These are phyloP conservation scores for Jamesozyma rosinii DNA, from an alignment of 805 yeast species.

Conservation along the genomic window DNA sequence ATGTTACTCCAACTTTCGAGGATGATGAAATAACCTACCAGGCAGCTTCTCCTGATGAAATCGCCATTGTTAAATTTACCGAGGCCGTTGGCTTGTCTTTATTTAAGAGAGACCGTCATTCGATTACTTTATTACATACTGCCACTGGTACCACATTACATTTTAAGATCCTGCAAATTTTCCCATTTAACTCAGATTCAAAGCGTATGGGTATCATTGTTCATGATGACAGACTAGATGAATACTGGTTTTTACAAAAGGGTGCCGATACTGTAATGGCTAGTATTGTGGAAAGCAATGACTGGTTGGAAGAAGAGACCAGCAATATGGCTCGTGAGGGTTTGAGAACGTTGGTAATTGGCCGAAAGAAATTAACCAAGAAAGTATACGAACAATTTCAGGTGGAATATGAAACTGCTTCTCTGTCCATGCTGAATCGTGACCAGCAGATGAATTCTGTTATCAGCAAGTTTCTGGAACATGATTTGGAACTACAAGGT, in stretches of 20 bases:
- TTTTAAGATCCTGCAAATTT: slow-evolving; percentile 67
- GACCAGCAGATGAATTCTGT: slow-evolving; percentile 65
- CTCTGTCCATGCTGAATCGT: slow-evolving; percentile 69
- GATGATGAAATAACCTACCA: slow-evolving; percentile 74
- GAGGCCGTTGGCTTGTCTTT: slow-evolving; percentile 77
- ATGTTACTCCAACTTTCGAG: slow-evolving; percentile 87
- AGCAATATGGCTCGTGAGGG: slow-evolving; percentile 98
- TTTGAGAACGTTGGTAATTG: slow-evolving; percentile 85
- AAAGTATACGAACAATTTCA: slow-evolving; percentile 55
- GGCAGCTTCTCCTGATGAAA: slow-evolving; percentile 98
- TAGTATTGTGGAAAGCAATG: slow-evolving; percentile 70
- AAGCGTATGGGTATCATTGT: slow-evolving; percentile 93
- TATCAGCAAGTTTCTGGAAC: slow-evolving; percentile 62
- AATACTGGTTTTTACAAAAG: slow-evolving; percentile 76
- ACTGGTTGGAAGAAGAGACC: slow-evolving; percentile 97
- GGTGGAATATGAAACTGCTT: slow-evolving; percentile 58
- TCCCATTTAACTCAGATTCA: slow-evolving; percentile 93
- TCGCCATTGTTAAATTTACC: slow-evolving; percentile 91
- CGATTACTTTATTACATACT: slow-evolving; percentile 58
- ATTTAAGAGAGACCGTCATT: slow-evolving; percentile 70
- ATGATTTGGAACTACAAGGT: slow-evolving; percentile 77
- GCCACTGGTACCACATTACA: slow-evolving; percentile 42
- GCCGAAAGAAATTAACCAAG: slow-evolving; percentile 58
- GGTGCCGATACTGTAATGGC: slow-evolving; percentile 97
- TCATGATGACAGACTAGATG: slow-evolving; percentile 51